Base-by-base conservation (phyloP, 768 basidiomycete genomes). In the Rhodotorula toruloides region DNA sequence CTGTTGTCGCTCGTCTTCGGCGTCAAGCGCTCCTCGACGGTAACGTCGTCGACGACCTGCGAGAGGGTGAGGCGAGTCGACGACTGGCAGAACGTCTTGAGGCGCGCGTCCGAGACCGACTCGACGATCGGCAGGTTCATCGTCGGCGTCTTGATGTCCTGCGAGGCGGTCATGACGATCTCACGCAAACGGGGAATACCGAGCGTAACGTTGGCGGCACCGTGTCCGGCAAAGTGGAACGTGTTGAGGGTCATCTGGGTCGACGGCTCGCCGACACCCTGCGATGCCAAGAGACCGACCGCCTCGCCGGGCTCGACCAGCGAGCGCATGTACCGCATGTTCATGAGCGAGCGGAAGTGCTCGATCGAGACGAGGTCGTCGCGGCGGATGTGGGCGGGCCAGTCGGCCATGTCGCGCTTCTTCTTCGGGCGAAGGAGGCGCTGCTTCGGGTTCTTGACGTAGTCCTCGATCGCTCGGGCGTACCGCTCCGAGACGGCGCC, bases 201-300 rank as follows among this genome's bases (percentile, higher is more conserved):
- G 49, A 99, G 83, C 0, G 96, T 99, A 67, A 99, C 96, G 77
- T 99, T 99, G 47, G 96, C 96, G 65, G 96, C 96, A 79, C 96
- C 94, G 76, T 98, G 96, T 70, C 94, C 94, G 72, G 96, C 96
- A 75, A 99, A 93, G 81, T 99, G 96, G 85, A 99, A 99, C 19
- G 96, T 99, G 77, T 99, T 99, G 69, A 99, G 80, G 14, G 96
- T 99, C 96, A 99, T 99, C 77, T 99, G 96, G 0, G 96, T 99
- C 22, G 96, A 99, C 9, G 96, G 96, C 77, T 99, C 96, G 57
- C 96, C 96, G 48, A 99, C 85, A 79, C 93, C 91, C 81, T 99
- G 96, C 25, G 94, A 94, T 17, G 96, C 96, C 53, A 99, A 81
- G 52, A 98, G 78, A 46, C 96, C 96, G 39, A 99, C 94, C n/a